Base-by-base conservation (phyloP, 768 basidiomycete genomes). In the Hypholoma sublateritium region DNA sequence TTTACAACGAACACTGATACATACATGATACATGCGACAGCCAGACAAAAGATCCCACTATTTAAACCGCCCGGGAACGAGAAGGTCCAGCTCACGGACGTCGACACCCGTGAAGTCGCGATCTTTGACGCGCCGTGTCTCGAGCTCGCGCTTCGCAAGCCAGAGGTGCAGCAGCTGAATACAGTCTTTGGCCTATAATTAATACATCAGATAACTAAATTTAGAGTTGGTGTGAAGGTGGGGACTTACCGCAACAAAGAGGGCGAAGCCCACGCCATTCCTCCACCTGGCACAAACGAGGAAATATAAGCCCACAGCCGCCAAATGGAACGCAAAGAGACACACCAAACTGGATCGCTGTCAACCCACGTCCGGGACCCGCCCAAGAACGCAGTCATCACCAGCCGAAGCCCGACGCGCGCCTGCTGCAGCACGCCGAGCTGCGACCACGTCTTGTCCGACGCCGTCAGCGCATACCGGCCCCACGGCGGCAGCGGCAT, bases 31-130 rank as follows among this genome's bases (percentile, higher is more conserved):
- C n/a, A n/a, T n/a, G n/a, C n/a, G n/a, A n/a, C 28, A 32, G 9
- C 6, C 28, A 32, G 28, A 32, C 6, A 32, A 32, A 32, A 32
- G 28, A 32, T 32, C 28, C 28, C 28, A 32, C 28, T 32, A 32
- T 9, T 32, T 5, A 32, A 47, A 47, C 16, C 11, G 22, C 14
- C 24, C 46, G 13, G 46, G 46, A 28, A n/a, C 14, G n/a, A 47
- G 9, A 22, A 92, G 77, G 67, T 92, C 89, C 39, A 91, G 75
- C 59, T 83, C 84, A 11, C 71, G 67, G 43, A 83, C 62, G 63
- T 91, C 89, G n/a, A 91, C 81, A 0, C 87, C 88, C n/a, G 77
- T 74, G 65, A 92, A 92, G 42, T 88, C 82, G 58, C 81, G 79
- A 64, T 79, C 88, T 71, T 85, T 88, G 24, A 92, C 83, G 21